A percentile compares a stretch with the other conserved stretches of the same genome.
Conservation (phyloP, 371 early-diverging fungal species). For the Gilbertella persicaria region DNA sequence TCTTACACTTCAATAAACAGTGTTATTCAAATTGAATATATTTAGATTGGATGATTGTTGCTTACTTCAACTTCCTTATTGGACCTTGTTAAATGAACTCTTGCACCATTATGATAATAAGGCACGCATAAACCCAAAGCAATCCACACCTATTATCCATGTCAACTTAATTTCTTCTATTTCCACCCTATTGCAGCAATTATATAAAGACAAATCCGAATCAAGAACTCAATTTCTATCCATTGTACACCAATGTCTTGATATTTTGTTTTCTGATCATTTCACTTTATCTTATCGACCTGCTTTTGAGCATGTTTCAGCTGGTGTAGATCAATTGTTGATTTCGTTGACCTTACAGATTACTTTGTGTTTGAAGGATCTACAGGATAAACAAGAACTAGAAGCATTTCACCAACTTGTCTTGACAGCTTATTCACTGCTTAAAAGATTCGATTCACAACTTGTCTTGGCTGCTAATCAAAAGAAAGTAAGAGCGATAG, state of each 20-base stretch:
- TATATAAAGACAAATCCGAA: slow-evolving; percentile 12
- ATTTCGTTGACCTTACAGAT: slow-evolving; percentile 16
- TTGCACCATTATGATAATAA: slow-evolving; percentile 31
- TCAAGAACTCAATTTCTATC: slow-evolving; percentile 13
- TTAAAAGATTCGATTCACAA: slow-evolving; percentile 31
- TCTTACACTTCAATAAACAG: too few relatives aligned
- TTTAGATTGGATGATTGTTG: slow-evolving; percentile 30
- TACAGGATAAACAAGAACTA: not conserved
- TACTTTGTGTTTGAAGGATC: not conserved
- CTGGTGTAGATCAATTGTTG: slow-evolving; percentile 31
- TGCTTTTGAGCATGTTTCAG: slow-evolving; percentile 38
- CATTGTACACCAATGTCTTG: slow-evolving; percentile 8
- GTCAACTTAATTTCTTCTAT: slow-evolving; percentile 27
- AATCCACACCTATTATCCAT: slow-evolving; percentile 29
- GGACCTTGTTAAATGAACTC: slow-evolving; percentile 31
- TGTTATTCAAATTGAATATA: too few relatives aligned
- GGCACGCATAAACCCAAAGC: slow-evolving; percentile 11
- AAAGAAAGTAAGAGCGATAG: slow-evolving; percentile 27
- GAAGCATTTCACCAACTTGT: slow-evolving; percentile 12
- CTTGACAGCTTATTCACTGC: slow-evolving; percentile 15
- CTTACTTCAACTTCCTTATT: slow-evolving; percentile 35
- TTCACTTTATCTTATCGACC: slow-evolving; percentile 39
- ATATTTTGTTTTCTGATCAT: slow-evolving; percentile 27
- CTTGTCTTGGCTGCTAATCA: slow-evolving; percentile 39
- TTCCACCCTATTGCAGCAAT: slow-evolving; percentile 23